Evolutionary conservation across 345 rosid genomes (phyloP).

Genomic region (Rhodamnia argentea): DNA sequence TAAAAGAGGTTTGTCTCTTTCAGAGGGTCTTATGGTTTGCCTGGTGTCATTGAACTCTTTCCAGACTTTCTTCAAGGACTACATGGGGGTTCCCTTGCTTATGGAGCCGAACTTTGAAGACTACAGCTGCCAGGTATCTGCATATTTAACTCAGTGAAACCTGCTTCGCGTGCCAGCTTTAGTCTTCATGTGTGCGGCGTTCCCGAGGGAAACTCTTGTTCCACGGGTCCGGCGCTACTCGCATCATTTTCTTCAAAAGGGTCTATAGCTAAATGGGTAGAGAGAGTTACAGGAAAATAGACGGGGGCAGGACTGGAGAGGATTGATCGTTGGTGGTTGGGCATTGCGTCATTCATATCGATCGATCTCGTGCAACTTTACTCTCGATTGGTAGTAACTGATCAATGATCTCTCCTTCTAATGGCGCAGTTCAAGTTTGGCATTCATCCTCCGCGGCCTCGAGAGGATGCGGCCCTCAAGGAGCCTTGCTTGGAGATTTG

Average conservation of each 20-base stretch:
- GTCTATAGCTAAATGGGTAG: neutral
- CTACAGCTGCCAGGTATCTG: constrained; percentile 75
- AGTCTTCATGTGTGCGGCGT: neutral
- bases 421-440: constrained; percentile 78
- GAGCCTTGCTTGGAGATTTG: constrained; percentile 79
- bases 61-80: constrained; percentile 72
- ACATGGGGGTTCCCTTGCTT: constrained; percentile 74
- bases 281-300: neutral
- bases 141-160: neutral
- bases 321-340: neutral
- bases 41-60: neutral
- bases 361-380: fast-evolving
- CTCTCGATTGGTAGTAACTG: neutral
- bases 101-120: constrained; percentile 93
- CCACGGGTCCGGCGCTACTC: neutral
- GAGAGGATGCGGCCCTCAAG: constrained; percentile 41
- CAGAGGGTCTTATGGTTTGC: neutral
- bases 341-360: neutral
- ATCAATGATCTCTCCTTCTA: neutral
- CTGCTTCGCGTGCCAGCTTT: neutral
- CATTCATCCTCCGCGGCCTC: constrained; percentile 45
- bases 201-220: neutral
- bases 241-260: neutral
- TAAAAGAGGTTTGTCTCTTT: neutral
- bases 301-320: neutral